Percentiles rank a stretch among this genome's conserved stretches.
Evolutionary conservation across 1,284 basidiomycete genomes (phyloP).

Genomic region (Malassezia japonica): DNA sequence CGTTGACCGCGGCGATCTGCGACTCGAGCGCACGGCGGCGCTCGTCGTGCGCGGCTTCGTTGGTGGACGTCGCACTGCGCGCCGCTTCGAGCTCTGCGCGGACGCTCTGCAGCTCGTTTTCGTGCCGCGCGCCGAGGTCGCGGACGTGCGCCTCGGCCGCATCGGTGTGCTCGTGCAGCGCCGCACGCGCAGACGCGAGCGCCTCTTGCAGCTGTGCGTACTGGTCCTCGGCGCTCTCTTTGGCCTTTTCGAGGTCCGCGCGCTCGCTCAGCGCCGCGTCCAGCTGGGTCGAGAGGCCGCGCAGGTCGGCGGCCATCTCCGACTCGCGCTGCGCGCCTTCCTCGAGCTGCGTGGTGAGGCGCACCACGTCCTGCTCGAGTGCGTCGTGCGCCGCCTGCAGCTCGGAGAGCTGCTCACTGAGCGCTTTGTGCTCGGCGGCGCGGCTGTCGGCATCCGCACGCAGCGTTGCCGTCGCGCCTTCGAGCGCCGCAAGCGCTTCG

Average conservation of each 20-base stretch:
- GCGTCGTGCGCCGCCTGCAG: slow-evolving; percentile 78
- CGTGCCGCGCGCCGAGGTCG: slow-evolving; percentile 12
- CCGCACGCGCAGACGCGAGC: not conserved
- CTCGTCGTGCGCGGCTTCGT: not conserved
- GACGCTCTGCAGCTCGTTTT: slow-evolving; percentile 7
- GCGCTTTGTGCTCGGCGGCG: slow-evolving; percentile 68
- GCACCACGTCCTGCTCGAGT: slow-evolving; percentile 58
- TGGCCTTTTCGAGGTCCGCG: slow-evolving; percentile 27
- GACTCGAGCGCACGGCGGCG: not conserved
- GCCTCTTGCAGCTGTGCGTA: not conserved
- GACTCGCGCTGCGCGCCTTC: slow-evolving; percentile 13
- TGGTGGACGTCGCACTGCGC: not conserved
- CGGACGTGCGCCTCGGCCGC: slow-evolving; percentile 11
- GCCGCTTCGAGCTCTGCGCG: not conserved
- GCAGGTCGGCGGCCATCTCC: slow-evolving; percentile 1
- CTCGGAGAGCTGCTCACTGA: slow-evolving; percentile 57
- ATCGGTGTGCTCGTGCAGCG: slow-evolving; percentile 2
- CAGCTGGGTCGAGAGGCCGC: slow-evolving; percentile 34
- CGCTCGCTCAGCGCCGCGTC: slow-evolving; percentile 27
- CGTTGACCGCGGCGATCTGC: not conserved
- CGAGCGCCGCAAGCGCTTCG: slow-evolving; percentile 65
- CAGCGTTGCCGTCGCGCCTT: slow-evolving; percentile 61
- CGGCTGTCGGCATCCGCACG: slow-evolving; percentile 63
- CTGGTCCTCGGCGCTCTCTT: slow-evolving; percentile 49
- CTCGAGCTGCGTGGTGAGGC: slow-evolving; percentile 31